These are phyloP conservation scores for Chaetomium sp. DNA, from an alignment of 2,329 filamentous ascomycete genomes.

Conservation along the genomic window DNA sequence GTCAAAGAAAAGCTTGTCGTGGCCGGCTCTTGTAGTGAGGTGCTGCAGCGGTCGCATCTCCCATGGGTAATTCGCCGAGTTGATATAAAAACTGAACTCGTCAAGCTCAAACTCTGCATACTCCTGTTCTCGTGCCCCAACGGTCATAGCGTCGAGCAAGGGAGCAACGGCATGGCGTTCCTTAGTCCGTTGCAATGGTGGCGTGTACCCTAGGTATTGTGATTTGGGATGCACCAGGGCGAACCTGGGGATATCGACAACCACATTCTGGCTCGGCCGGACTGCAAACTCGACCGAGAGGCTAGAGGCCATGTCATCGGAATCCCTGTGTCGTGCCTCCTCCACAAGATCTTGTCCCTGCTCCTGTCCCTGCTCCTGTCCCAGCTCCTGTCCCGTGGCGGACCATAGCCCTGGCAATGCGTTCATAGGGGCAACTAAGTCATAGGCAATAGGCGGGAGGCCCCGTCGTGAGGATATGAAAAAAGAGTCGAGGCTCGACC, in stretches of 20 bases:
- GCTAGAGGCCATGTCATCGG: background rate
- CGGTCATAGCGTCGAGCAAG: slow-evolving; percentile 22
- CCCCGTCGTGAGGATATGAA: too few relatives aligned
- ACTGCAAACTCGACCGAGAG: background rate
- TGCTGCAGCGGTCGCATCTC: slow-evolving; percentile 53
- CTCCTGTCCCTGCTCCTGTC: too few relatives aligned
- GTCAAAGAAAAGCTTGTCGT: slow-evolving; percentile 48
- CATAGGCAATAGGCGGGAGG: too few relatives aligned
- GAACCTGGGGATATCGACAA: slow-evolving; percentile 24
- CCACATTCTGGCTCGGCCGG: slow-evolving; percentile 8
- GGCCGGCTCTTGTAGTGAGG: slow-evolving; percentile 34
- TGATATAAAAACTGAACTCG: slow-evolving; percentile 52
- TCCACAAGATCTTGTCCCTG: too few relatives aligned
- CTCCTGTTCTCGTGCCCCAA: slow-evolving; percentile 20
- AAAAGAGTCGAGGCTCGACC: too few relatives aligned
- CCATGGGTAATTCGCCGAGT: slow-evolving; percentile 29
- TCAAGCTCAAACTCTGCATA: slow-evolving; percentile 48
- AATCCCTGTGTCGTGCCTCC: too few relatives aligned
- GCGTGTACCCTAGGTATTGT: slow-evolving; percentile 23
- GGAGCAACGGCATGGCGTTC: slow-evolving; percentile 30
- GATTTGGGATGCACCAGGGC: slow-evolving; percentile 27
- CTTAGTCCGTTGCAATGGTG: slow-evolving; percentile 18
- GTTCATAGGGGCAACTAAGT: too few relatives aligned
- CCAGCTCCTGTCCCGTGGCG: too few relatives aligned
- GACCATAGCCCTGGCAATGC: too few relatives aligned